Base-by-base conservation (phyloP, 208 protist genomes). In the Crithidia expoeki region DNA sequence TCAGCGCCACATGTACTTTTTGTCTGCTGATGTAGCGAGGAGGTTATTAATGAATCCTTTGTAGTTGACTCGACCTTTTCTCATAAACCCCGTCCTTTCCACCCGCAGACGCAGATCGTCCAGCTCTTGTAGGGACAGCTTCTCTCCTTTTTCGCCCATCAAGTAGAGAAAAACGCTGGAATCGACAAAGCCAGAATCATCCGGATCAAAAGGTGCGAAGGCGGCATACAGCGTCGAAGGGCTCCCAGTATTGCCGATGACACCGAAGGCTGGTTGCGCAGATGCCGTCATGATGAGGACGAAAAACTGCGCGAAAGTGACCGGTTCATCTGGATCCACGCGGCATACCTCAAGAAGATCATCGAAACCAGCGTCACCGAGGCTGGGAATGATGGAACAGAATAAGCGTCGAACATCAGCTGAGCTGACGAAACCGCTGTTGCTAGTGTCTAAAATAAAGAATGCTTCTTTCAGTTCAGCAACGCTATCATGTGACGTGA, bases 261-360 rank as follows among this genome's bases (percentile, higher is more conserved):
- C 47, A 23, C 42, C 51, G 25, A 55, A 61, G 27, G 53, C 47
- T 2, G 69, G 6, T 11, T 63, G 11, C 14, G 46, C n/a, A 17
- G 68, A 57, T 7, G 60, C 16, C 36, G 11, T 69, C n/a, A n/a
- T 44, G 1, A 88, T n/a, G 21, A 90, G 38, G 0, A 88, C 60
- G 53, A 84, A 88, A 47, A 92, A 94, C 33, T 92, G 83, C 12
- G 80, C 68, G 76, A 90, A 92, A 14, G 80, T 86, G n/a, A 89
- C 64, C 6, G 63, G 57, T 30, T 77, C 70, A 11, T 58, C 40
- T 23, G 73, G 61, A 19, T 87, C 79, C 5, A 88, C 50, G 30
- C 75, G 65, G 40, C 60, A 72, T 25, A 78, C 69, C 40, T 68
- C 61, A 11, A 87, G 56, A 42, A 90, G 51, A 38, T 53, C 33